Percentiles rank a stretch among this genome's conserved stretches.
These are phyloP conservation scores for Paracamarosporium sp. DNA, from an alignment of 2,329 filamentous ascomycete species.

Conservation along the genomic window DNA sequence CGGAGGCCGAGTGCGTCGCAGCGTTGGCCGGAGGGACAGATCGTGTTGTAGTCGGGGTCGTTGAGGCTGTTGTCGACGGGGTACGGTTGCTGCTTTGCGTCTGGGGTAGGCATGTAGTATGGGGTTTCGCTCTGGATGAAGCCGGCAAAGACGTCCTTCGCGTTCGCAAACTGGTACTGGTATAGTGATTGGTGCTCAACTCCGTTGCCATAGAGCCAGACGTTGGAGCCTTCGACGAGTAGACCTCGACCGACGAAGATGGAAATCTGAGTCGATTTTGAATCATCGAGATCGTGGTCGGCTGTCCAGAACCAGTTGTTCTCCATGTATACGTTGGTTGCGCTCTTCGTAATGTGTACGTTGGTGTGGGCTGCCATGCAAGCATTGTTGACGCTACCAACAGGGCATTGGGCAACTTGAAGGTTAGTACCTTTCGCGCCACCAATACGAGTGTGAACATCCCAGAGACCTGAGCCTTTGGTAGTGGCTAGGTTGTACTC, in stretches of 20 bases:
- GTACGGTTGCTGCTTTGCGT: slow-evolving; percentile 70
- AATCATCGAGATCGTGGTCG: slow-evolving; percentile 87
- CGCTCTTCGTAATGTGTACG: slow-evolving; percentile 58
- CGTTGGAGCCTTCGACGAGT: slow-evolving; percentile 66
- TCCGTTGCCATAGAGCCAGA: slow-evolving; percentile 70
- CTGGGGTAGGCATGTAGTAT: slow-evolving; percentile 81
- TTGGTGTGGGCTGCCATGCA: slow-evolving; percentile 75
- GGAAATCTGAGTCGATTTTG: slow-evolving; percentile 74
- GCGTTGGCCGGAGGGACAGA: slow-evolving; percentile 25
- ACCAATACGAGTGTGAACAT: slow-evolving; percentile 86
- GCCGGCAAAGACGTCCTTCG: slow-evolving; percentile 80
- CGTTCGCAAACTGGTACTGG: slow-evolving; percentile 85
- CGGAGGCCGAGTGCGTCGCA: slow-evolving; percentile 68
- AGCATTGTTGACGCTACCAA: slow-evolving; percentile 65
- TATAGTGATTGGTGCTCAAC: slow-evolving; percentile 68
- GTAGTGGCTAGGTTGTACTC: slow-evolving; percentile 70
- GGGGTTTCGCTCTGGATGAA: slow-evolving; percentile 91
- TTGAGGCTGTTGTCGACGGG: slow-evolving; percentile 57
- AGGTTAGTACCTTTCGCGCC: slow-evolving; percentile 80
- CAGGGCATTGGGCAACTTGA: slow-evolving; percentile 78
- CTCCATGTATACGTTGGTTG: slow-evolving; percentile 75
- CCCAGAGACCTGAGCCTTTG: slow-evolving; percentile 73
- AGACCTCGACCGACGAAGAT: slow-evolving; percentile 89
- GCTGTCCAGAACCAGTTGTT: slow-evolving; percentile 92
- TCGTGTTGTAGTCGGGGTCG: slow-evolving; percentile 72